Evolutionary conservation across 495 filamentous ascomycete genomes (phyloP).

Genomic region (Endocarpon pusillum): DNA sequence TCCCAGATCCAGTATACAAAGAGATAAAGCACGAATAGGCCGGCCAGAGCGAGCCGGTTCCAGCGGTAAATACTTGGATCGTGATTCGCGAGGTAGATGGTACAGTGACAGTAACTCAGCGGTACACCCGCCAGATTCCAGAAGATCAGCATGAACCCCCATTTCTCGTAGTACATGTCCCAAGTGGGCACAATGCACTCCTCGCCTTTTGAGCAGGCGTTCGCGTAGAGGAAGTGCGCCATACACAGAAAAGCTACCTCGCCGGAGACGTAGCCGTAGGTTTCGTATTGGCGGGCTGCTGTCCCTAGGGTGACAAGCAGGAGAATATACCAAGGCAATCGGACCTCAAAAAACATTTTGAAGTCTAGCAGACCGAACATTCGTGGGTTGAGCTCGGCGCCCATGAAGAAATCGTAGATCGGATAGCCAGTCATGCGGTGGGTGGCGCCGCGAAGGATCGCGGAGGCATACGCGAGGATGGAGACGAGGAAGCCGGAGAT

Average conservation of each 20-base stretch:
- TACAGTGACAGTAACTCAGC: slow-evolving; percentile 92
- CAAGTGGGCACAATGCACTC: slow-evolving; percentile 88
- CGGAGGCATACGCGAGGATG: slow-evolving; percentile 70
- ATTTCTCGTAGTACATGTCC: slow-evolving; percentile 99
- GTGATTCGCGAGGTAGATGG: slow-evolving; percentile 83
- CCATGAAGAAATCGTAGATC: slow-evolving; percentile 99
- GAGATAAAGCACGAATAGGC: slow-evolving; percentile 57
- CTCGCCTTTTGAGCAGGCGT: slow-evolving; percentile 92
- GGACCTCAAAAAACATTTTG: slow-evolving; percentile 99
- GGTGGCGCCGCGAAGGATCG: slow-evolving; percentile 57
- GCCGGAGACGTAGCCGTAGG: slow-evolving; percentile 77
- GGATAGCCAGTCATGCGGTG: slow-evolving; percentile 86
- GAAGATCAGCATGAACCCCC: slow-evolving; percentile 99
- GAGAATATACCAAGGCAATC: slow-evolving; percentile 90
- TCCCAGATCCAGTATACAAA: slow-evolving; percentile 90
- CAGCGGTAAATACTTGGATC: slow-evolving; percentile 66
- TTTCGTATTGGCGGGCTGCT: slow-evolving; percentile 74
- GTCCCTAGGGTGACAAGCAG: slow-evolving; percentile 61
- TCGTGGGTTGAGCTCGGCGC: slow-evolving; percentile 87
- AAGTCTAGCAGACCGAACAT: slow-evolving; percentile 89
- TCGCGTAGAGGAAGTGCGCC: slow-evolving; percentile 92
- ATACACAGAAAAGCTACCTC: slow-evolving; percentile 79
- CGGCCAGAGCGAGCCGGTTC: slow-evolving; percentile 46
- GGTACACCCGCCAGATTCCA: slow-evolving; percentile 97
- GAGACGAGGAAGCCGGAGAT: slow-evolving; percentile 67